Evolutionary conservation across 2,329 filamentous ascomycete genomes (phyloP).

Genomic region (Fonsecaea nubica): DNA sequence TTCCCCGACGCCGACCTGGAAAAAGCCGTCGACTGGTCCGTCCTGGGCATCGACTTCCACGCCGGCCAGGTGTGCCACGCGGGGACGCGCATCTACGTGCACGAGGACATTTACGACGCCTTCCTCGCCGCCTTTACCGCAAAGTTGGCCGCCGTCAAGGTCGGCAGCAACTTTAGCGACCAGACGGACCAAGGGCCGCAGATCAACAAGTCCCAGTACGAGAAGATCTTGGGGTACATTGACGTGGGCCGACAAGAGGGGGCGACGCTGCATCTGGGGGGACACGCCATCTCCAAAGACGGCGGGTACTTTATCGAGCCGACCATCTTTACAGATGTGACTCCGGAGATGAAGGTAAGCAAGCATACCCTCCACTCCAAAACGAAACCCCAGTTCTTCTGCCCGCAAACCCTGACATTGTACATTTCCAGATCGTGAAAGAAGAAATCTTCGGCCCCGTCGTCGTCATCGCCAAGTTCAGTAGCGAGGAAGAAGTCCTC

Average conservation of each 20-base stretch:
- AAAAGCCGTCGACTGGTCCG: slow-evolving; percentile 44
- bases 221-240: slow-evolving; percentile 73
- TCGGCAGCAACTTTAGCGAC: slow-evolving; percentile 74
- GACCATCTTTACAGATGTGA: slow-evolving; percentile 65
- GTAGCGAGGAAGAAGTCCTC: slow-evolving; percentile 49
- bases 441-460: slow-evolving; percentile 58
- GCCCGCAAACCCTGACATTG: background rate
- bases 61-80: slow-evolving; percentile 46
- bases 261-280: slow-evolving; percentile 70
- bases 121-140: slow-evolving; percentile 48
- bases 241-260: slow-evolving; percentile 73
- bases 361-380: background rate
- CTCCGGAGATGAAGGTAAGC: slow-evolving; percentile 58
- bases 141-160: slow-evolving; percentile 64
- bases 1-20: slow-evolving; percentile 47
- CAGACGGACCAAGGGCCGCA: slow-evolving; percentile 77
- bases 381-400: background rate
- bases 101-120: slow-evolving; percentile 43
- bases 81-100: slow-evolving; percentile 46
- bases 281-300: slow-evolving; percentile 42
- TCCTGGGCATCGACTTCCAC: slow-evolving; percentile 43
- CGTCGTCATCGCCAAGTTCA: slow-evolving; percentile 49
- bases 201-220: slow-evolving; percentile 73
- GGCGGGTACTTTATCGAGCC: slow-evolving; percentile 58
- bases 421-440: slow-evolving; percentile 54